Evolutionary conservation across 176 grass and related monocot species (phyloP), one percentile per base, ranked within the genome.

Genomic region (Tillandsia leiboldiana): DNA sequence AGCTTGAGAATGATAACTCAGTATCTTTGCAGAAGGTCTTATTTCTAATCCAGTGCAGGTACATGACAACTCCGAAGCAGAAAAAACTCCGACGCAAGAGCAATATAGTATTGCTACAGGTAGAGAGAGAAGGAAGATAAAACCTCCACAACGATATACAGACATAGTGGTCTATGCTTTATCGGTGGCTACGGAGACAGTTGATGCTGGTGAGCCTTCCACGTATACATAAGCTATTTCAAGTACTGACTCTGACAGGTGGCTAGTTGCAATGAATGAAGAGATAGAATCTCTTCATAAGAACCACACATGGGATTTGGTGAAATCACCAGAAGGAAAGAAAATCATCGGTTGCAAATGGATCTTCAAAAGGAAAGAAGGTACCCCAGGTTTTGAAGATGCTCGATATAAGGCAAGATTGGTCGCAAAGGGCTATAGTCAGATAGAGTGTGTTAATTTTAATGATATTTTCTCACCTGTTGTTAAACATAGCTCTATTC

Each of bases 321-420:
- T 84, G 3, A 51, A 78, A 20, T 9, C 24, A 24, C 51, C 62
- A 2, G 53, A 78, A 64, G 62, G 75, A 12, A 27, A 5, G 11
- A 78, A 78, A 10, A 51, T 83, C 59, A 3, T 83, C 12, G 70
- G 29, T 23, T 78, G 53, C 10, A 83, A 83, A 58, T 83, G 47
- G 62, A 22, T 78, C 15, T 83, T 78, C 4, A 73, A 70, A 54
- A 72, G 54, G 1, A 13, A 75, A 14, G 18, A 42, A 48, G 23
- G 47, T 2, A 26, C 29, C 2, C 29, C 29, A 3, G 3, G 29
- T 6, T 3, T 33, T 51, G 68, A 10, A 13, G 50, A 52, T 67
- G 20, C 58, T 15, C 59, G 66, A 2, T 70, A 51, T 51, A 73
- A 80, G 49, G 62, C 70, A 56, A 67, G 70, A 61, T 73, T 69